Evolutionary conservation across 495 filamentous ascomycete genomes (phyloP).

Genomic region (Astrothelium macrocarpum): DNA sequence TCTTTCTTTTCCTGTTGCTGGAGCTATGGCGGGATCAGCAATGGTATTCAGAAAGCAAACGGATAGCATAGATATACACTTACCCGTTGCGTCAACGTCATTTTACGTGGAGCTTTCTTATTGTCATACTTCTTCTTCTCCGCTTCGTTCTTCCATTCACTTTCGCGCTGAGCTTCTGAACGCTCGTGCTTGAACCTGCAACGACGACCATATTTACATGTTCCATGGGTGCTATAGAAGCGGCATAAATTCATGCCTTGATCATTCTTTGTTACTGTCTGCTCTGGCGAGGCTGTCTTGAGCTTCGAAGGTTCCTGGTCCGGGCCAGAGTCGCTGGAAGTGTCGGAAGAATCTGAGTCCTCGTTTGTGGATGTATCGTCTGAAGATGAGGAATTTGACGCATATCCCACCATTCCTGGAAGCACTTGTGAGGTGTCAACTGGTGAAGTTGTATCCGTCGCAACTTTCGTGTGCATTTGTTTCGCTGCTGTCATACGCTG

Average conservation of each 20-base stretch:
- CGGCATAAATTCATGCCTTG: background rate
- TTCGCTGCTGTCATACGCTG: background rate
- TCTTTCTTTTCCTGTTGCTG: conserved; percentile 24
- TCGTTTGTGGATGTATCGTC: conserved; percentile 5
- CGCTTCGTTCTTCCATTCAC: background rate
- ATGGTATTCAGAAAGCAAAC: background rate
- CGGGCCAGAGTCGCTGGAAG: conserved; percentile 16
- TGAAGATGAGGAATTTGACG: background rate
- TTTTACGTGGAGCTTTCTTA: too few relatives aligned
- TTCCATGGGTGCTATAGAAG: conserved; percentile 11
- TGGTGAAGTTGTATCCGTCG: background rate
- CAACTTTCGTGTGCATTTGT: background rate
- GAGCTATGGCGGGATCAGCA: background rate
- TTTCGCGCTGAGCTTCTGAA: background rate
- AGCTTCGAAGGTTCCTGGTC: conserved; percentile 16
- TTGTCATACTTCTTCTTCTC: background rate
- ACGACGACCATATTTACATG: conserved; percentile 14
- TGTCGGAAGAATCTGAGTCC: conserved; percentile 4
- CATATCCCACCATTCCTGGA: background rate
- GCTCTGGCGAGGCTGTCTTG: background rate
- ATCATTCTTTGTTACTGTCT: background rate
- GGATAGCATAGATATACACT: background rate
- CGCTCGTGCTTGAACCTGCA: conserved; percentile 14
- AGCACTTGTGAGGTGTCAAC: background rate
- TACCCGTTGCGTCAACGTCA: background rate